Base-by-base conservation (phyloP, 2,329 filamentous ascomycete species). In the Talaromyces sp. region DNA sequence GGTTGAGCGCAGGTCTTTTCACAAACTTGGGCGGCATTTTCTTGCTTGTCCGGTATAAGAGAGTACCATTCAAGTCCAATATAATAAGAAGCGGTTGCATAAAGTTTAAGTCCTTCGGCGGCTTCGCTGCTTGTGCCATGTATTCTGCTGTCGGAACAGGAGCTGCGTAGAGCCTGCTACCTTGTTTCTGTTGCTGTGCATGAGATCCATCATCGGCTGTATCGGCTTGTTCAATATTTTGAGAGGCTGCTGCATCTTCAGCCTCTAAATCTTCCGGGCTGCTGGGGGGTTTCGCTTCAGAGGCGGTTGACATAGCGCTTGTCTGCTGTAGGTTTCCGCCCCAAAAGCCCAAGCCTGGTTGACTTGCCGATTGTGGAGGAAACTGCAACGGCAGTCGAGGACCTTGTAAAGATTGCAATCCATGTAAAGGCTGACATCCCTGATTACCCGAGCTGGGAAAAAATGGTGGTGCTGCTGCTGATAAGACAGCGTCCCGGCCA, bases 31-130 rank as follows among this genome's bases (percentile, higher is more conserved):
- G 81, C 3, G 81, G 79, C 1, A 76, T 69, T 27, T 71, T 72
- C 52, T 79, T 78, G 57, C 79, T 80, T 9, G 86, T 87, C 5
- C 95, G 89, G 76, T 84, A 82, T 62, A 98, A 83, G 1, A 99
- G 82, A 0, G 93, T 97, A 64, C 95, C 95, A 73, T 98, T 99
- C 41, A 99, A 84, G 75, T 99, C 95, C 63, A 98, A 84, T 53
- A 98, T 84, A 56, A 99, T 81, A 24, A 99, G 85, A 35, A 96
- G 82, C 17, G 83, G 84, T 46, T 85, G 84, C 1, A 87, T 83
- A 0, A 73, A 56, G 0, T 73, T 43, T 3, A 83, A 74, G 17
- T 65, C 65, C 29, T 71, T 67, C 0, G 85, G 80, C 0, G 76
- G 67, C 14, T 76, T 66, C 4, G 76, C 70, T 1, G 89, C 80